Percentiles rank a stretch among this genome's conserved stretches.
Evolutionary conservation across 2,329 filamentous ascomycete genomes (phyloP).

Genomic region (Hirsutella thompsonii): DNA sequence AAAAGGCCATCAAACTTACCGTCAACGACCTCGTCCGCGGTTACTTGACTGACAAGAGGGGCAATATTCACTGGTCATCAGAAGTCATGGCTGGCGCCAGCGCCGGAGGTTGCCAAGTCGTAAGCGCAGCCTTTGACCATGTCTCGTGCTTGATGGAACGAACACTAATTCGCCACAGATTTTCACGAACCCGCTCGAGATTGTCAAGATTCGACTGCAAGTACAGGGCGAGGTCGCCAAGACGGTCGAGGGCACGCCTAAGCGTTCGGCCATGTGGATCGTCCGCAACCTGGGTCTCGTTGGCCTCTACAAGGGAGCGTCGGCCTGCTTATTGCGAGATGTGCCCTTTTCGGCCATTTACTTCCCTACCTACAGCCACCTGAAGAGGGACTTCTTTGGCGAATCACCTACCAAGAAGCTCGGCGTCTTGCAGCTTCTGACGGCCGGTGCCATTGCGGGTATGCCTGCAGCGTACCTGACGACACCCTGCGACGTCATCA

Average conservation of each 20-base stretch:
- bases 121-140: slow-evolving; percentile 34
- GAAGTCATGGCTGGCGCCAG: slow-evolving; percentile 82
- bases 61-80: slow-evolving; percentile 54
- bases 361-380: slow-evolving; percentile 90
- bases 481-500: slow-evolving; percentile 97
- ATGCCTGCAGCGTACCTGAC: slow-evolving; percentile 92
- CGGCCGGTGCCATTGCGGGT: slow-evolving; percentile 85
- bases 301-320: slow-evolving; percentile 93
- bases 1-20: slow-evolving; percentile 98
- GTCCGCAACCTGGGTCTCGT: slow-evolving; percentile 87
- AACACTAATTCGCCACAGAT: slow-evolving; percentile 37
- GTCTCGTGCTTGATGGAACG: background rate
- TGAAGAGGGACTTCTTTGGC: slow-evolving; percentile 90
- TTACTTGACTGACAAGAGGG: slow-evolving; percentile 62
- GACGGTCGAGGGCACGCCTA: slow-evolving; percentile 66
- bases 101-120: slow-evolving; percentile 91
- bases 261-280: slow-evolving; percentile 95
- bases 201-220: slow-evolving; percentile 97
- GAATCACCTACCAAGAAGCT: slow-evolving; percentile 80
- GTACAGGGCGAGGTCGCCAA: slow-evolving; percentile 95
- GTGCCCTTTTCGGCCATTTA: slow-evolving; percentile 98
- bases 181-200: slow-evolving; percentile 96
- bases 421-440: slow-evolving; percentile 79
- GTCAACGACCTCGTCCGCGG: slow-evolving; percentile 88
- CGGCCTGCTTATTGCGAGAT: slow-evolving; percentile 86